These are phyloP conservation scores for Ajuga chamaepitys DNA, from an alignment of 257 asterid species.

Conservation along the genomic window DNA sequence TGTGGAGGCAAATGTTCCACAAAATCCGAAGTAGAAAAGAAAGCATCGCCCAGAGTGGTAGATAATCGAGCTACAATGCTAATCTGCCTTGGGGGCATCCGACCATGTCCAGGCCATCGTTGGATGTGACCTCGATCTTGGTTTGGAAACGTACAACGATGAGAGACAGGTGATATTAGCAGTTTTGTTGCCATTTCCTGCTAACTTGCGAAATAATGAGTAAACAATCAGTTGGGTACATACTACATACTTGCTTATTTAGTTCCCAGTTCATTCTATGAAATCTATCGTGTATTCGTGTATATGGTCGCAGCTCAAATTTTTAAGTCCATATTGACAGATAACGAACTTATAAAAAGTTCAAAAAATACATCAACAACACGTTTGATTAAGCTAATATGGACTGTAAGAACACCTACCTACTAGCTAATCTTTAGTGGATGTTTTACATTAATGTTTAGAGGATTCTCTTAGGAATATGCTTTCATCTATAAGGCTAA, in stretches of 20 bases:
- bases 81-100: constrained; percentile 19
- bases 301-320: not conserved
- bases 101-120: constrained; percentile 21
- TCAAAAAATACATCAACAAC: not conserved
- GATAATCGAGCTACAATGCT: constrained; percentile 24
- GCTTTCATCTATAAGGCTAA: no score
- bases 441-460: no score
- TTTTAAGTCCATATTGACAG: not conserved
- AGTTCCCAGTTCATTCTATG: not conserved
- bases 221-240: not conserved
- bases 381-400: not conserved
- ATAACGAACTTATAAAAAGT: no score
- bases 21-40: constrained; percentile 23
- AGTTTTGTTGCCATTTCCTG: constrained; percentile 50
- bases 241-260: not conserved
- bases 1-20: constrained; percentile 39
- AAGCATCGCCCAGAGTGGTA: constrained; percentile 22
- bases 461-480: no score
- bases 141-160: constrained; percentile 25
- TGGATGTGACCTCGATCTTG: constrained; percentile 19
- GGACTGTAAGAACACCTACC: not conserved
- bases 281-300: not conserved
- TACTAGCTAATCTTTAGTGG: not conserved
- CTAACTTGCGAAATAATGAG: not conserved
- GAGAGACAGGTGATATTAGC: constrained; percentile 34